phyloP scores from a whole-genome alignment of 139 green algal genomes.

The Chlamydomonas urium region DNA sequence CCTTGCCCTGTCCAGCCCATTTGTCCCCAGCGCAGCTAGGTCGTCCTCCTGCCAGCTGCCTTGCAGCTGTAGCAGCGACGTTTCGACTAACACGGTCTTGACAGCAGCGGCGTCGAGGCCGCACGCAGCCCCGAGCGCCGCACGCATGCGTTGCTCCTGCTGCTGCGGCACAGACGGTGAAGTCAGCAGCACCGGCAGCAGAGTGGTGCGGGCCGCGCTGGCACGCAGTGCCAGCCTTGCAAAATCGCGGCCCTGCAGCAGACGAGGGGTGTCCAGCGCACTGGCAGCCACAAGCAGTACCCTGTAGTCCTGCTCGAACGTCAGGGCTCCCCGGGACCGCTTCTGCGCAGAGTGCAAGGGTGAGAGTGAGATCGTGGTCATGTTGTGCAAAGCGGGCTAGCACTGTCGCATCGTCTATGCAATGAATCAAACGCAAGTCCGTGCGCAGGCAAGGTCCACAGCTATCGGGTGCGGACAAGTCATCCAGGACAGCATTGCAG shows the following conservation, averaged over 20 bases:
- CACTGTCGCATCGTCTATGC: no score
- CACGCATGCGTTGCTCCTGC: neutral
- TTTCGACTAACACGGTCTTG: neutral
- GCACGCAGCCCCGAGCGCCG: neutral
- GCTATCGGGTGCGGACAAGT: no score
- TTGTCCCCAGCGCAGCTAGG: neutral
- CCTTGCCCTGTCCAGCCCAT: neutral
- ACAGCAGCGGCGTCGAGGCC: neutral
- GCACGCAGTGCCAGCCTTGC: neutral
- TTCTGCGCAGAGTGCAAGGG: neutral
- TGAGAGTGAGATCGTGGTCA: neutral
- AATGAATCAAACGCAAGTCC: no score
- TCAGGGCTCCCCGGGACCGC: neutral
- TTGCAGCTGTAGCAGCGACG: no score
- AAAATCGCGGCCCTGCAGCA: slow-evolving; percentile 4
- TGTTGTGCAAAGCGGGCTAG: neutral
- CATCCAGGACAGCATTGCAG: no score
- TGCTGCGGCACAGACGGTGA: neutral
- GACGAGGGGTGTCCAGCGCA: neutral
- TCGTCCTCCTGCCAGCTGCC: neutral
- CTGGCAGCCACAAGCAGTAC: neutral
- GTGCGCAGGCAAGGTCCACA: no score
- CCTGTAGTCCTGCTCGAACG: slow-evolving; percentile 3
- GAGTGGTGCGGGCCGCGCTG: neutral
- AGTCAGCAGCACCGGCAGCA: slow-evolving; percentile 6